Evolutionary conservation across 768 basidiomycete species (phyloP).

Genomic region (Pleurotus ostreatus): DNA sequence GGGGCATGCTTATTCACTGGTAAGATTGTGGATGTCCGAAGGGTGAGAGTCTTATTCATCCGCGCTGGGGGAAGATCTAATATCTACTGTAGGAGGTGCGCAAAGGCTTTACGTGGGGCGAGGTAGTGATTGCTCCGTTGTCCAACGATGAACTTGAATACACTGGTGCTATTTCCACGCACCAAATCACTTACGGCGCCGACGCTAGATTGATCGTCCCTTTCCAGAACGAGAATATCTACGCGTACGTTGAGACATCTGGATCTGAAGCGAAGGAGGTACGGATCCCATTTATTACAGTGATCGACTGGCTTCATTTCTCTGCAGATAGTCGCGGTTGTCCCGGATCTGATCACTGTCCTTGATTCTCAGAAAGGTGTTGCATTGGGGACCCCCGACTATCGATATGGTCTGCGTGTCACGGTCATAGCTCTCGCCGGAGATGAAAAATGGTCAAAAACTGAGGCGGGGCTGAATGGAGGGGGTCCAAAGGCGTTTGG

Average conservation of each 20-base stretch:
- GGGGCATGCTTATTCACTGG: constrained; percentile 46
- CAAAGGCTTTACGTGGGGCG: constrained; percentile 32
- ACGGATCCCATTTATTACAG: background rate
- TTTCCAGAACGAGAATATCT: constrained; percentile 63
- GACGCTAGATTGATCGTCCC: constrained; percentile 40
- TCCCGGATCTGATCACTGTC: constrained; percentile 64
- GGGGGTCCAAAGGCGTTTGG: constrained; percentile 9
- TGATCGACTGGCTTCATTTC: background rate
- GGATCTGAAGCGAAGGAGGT: constrained; percentile 22
- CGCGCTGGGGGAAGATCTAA: no score
- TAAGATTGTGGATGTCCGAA: constrained; percentile 38
- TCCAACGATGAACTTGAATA: constrained; percentile 26
- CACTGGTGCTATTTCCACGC: background rate
- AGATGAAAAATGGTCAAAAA: constrained; percentile 7
- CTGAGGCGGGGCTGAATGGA: background rate
- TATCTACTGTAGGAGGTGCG: constrained; percentile 26
- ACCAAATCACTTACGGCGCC: constrained; percentile 12
- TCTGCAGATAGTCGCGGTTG: constrained; percentile 43
- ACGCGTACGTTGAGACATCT: constrained; percentile 34
- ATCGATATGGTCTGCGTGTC: constrained; percentile 7
- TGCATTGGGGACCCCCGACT: constrained; percentile 60
- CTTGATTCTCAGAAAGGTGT: constrained; percentile 60
- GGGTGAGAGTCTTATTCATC: background rate
- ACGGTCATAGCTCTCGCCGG: constrained; percentile 6
- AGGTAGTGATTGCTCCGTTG: constrained; percentile 26